Evolutionary conservation across 2,329 filamentous ascomycete genomes (phyloP).

Genomic region (Berkeleyomyces basicola): DNA sequence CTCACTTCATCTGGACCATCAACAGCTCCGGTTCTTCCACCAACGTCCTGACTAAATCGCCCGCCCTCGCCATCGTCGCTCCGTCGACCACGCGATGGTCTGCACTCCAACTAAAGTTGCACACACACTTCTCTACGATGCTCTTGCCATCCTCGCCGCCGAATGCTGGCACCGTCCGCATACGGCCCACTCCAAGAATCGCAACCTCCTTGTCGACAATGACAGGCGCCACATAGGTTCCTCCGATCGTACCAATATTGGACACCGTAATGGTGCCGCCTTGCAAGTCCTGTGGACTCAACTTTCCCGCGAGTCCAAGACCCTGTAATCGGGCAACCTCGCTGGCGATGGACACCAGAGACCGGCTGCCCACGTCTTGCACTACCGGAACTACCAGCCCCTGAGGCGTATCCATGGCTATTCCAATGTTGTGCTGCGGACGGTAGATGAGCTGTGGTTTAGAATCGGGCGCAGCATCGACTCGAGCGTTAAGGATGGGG

Average conservation of each 20-base stretch:
- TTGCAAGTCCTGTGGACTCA: constrained; percentile 56
- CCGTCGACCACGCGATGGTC: constrained; percentile 92
- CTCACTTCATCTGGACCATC: constrained; percentile 61
- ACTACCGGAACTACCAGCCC: constrained; percentile 87
- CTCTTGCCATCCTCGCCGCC: constrained; percentile 28
- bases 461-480: constrained; percentile 42
- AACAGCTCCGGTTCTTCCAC: constrained; percentile 78
- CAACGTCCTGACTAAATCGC: constrained; percentile 58
- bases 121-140: constrained; percentile 60
- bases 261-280: constrained; percentile 90
- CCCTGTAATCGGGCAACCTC: constrained; percentile 60
- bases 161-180: constrained; percentile 70
- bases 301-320: constrained; percentile 57
- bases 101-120: constrained; percentile 91
- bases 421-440: constrained; percentile 79
- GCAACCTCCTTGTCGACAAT: constrained; percentile 83
- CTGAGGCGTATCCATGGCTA: constrained; percentile 83
- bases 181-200: constrained; percentile 75
- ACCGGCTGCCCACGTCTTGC: constrained; percentile 61
- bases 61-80: constrained; percentile 82
- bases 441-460: constrained; percentile 67
- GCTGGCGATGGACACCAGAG: constrained; percentile 58
- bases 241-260: constrained; percentile 91
- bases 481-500: constrained; percentile 72
- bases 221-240: constrained; percentile 79